Conservation (phyloP, 495 filamentous ascomycete species). For the Xylaria castorea region DNA sequence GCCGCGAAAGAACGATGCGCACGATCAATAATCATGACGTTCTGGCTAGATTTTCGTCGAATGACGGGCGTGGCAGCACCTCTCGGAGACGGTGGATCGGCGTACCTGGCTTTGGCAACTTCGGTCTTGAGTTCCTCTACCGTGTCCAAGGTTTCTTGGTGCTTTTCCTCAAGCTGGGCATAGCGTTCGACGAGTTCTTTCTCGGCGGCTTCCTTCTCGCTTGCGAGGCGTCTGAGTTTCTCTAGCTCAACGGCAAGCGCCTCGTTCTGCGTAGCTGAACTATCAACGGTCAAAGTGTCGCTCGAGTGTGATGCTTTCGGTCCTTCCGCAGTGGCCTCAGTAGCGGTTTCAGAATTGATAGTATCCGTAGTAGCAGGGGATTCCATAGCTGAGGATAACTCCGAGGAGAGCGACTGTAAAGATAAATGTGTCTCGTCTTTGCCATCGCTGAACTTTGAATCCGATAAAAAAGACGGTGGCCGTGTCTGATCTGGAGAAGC, state of each 20-base stretch:
- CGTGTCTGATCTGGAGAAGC: constrained; percentile 66
- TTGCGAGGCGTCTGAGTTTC: constrained; percentile 68
- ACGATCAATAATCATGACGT: constrained; percentile 85
- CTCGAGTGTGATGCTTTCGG: constrained; percentile 43
- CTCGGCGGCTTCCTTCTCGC: constrained; percentile 79
- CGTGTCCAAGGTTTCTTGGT: constrained; percentile 79
- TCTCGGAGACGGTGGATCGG: constrained; percentile 67
- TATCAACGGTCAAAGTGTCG: constrained; percentile 33
- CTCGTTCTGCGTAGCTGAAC: constrained; percentile 43
- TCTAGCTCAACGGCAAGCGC: constrained; percentile 69
- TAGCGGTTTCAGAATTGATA: constrained; percentile 66
- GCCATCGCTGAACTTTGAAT: constrained; percentile 74
- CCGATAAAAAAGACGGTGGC: constrained; percentile 92
- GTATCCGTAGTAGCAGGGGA: constrained; percentile 71
- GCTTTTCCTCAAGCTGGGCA: constrained; percentile 77
- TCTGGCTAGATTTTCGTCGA: constrained; percentile 93
- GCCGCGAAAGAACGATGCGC: constrained; percentile 91
- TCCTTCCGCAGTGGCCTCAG: constrained; percentile 63
- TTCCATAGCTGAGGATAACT: constrained; percentile 91
- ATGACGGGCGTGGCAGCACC: constrained; percentile 70
- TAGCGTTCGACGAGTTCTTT: constrained; percentile 76
- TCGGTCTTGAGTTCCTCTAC: constrained; percentile 90
- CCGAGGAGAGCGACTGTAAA: constrained; percentile 94
- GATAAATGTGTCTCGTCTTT: constrained; percentile 80
- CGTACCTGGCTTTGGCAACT: constrained; percentile 71